Evolutionary conservation across 257 asterid genomes (phyloP), one percentile per base, ranked within the genome.

Genomic region (Paulownia fortunei): DNA sequence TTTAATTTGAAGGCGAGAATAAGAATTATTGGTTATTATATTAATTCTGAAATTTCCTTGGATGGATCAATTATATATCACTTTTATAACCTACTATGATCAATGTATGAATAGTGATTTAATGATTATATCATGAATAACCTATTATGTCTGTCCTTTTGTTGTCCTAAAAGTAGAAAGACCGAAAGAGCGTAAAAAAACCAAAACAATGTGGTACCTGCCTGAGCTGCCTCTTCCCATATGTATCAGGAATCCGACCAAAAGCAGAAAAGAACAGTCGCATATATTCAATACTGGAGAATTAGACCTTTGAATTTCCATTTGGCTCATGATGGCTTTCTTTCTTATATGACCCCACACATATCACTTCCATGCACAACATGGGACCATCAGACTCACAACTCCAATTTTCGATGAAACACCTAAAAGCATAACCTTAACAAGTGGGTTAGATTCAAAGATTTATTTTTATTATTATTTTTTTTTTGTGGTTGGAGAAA

Each of bases 221-320:
- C n/a, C n/a, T n/a, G n/a, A n/a, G n/a, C 42, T 69, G 18, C 13
- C 32, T 54, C 63, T 32, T 78, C 75, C 65, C 56, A 56, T 18
- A 27, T 51, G 21, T 1, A 69, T 76, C 67, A 62, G 79, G 84
- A 80, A 85, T 81, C 67, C 36, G 26, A 69, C 65, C 64, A 71
- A 83, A 79, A 79, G 80, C 66, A 67, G 88, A 87, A 77, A 85
- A 60, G 66, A 83, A 84, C 81, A 62, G 24, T 49, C 27, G 86
- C 82, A 86, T 82, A 80, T 84, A 78, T 88, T 76, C 80, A 82
- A 73, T 46, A 72, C 34, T 77, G 69, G 72, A 79, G 64, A 84
- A 76, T 64, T 72, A 76, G 69, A 74, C 59, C 51, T 68, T 72
- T 70, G 72, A 82, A 63, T 59, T 81, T 73, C 69, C 60, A 75